phyloP scores from a whole-genome alignment of 306 rosid species.

The Castanea crenata region DNA sequence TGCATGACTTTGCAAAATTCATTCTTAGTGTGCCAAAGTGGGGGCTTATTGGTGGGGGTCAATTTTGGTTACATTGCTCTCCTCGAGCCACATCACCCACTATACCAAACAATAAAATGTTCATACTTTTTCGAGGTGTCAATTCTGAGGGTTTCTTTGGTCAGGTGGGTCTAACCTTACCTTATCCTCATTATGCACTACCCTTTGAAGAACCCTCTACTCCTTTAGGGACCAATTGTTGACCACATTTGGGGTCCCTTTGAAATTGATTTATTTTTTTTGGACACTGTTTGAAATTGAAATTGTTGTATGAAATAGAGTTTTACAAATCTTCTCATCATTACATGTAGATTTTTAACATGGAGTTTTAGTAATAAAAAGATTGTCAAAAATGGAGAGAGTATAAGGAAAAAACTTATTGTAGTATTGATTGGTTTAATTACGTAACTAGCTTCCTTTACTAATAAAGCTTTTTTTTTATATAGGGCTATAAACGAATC shows the following conservation, averaged over 20 bases:
- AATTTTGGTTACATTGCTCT: slow-evolving; percentile 1
- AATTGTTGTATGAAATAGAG: no score
- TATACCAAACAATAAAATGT: slow-evolving; percentile 24
- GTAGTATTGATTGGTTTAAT: no score
- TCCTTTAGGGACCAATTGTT: slow-evolving; percentile 6
- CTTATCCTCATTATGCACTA: slow-evolving; percentile 29
- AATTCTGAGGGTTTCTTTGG: slow-evolving; percentile 23
- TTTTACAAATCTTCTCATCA: no score
- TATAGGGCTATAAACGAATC: no score
- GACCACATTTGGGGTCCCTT: slow-evolving; percentile 12
- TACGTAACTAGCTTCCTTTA: no score
- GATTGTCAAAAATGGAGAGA: no score
- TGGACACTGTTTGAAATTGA: no score
- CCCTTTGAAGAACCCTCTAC: background rate
- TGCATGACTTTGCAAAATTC: slow-evolving; percentile 11
- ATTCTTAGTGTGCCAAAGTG: slow-evolving; percentile 12
- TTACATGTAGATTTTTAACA: no score
- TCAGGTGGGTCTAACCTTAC: slow-evolving; percentile 21
- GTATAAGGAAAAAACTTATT: no score
- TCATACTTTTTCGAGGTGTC: slow-evolving; percentile 20
- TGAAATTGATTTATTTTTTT: no score
- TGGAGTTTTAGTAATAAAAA: no score
- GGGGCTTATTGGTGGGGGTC: slow-evolving; percentile 13
- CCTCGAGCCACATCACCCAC: slow-evolving; percentile 44
- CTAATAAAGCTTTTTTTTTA: no score